Evolutionary conservation across 2,329 filamentous ascomycete genomes (phyloP).

Genomic region (Colletotrichum sp.): DNA sequence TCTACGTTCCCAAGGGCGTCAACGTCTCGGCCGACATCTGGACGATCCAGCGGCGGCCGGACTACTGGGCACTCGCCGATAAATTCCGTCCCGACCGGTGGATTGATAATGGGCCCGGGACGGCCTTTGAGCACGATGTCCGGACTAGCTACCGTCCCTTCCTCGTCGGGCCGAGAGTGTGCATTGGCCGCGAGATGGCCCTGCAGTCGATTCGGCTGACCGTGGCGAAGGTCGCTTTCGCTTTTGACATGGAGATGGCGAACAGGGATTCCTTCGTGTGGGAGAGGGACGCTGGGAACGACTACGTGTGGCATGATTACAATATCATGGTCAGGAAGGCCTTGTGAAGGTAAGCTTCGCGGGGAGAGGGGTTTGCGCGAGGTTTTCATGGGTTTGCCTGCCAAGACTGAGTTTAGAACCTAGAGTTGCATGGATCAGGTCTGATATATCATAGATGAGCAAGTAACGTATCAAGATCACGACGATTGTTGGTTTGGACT

Average conservation of each 20-base stretch:
- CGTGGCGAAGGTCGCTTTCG: neutral
- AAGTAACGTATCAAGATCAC: neutral
- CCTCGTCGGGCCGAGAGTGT: neutral
- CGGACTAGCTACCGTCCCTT: slow-evolving; percentile 3
- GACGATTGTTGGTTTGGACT: neutral
- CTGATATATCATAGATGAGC: neutral
- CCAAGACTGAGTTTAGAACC: neutral
- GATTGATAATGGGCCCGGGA: slow-evolving; percentile 25
- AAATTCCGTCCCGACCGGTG: slow-evolving; percentile 55
- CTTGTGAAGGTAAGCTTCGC: neutral
- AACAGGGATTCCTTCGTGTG: neutral
- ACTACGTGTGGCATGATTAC: slow-evolving; percentile 7
- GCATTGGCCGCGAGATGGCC: slow-evolving; percentile 12
- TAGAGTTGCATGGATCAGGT: neutral
- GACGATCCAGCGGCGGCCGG: slow-evolving; percentile 40
- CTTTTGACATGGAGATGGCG: neutral
- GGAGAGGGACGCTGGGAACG: slow-evolving; percentile 5
- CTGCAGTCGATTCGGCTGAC: slow-evolving; percentile 2
- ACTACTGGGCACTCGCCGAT: slow-evolving; percentile 46
- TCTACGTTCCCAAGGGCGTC: neutral
- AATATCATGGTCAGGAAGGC: neutral
- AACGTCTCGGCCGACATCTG: slow-evolving; percentile 5
- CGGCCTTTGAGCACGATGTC: neutral
- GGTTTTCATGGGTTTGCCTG: neutral
- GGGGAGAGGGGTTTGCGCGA: neutral